Conservation (phyloP, 106 monocot genomes). For the Gastrodia elata region DNA sequence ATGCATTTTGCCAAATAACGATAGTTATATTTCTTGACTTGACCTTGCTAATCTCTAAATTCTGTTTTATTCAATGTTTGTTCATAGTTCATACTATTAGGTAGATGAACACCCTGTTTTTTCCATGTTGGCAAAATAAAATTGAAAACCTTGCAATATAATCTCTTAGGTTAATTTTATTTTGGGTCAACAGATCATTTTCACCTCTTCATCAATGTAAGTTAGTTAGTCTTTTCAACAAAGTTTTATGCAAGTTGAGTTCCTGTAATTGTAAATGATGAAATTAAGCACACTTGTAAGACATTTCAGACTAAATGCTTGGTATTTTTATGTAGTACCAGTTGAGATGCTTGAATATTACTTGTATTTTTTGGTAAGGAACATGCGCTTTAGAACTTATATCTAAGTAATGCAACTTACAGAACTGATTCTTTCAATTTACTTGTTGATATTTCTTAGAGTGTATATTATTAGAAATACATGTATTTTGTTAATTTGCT, state of each 20-base stretch:
- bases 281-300: not conserved
- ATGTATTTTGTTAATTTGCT: not conserved
- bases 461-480: not conserved
- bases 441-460: not conserved
- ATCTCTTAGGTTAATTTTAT: not conserved
- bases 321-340: conserved; percentile 3
- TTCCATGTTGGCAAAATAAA: not conserved
- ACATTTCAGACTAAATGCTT: not conserved
- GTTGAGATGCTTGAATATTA: not conserved
- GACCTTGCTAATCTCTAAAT: not conserved
- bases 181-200: not conserved
- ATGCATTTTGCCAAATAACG: not conserved
- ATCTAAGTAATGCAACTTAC: not conserved
- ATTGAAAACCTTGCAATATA: not conserved
- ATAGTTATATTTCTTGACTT: not conserved
- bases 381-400: not conserved
- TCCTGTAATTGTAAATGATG: not conserved
- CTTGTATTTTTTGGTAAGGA: not conserved
- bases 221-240: not conserved
- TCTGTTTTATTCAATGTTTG: not conserved
- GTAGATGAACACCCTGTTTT: not conserved
- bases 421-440: not conserved
- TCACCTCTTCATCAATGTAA: not conserved
- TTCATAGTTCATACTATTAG: not conserved
- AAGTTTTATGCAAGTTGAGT: not conserved